phyloP scores from a whole-genome alignment of 2,329 filamentous ascomycete species.

The Elsinoe perseae region DNA sequence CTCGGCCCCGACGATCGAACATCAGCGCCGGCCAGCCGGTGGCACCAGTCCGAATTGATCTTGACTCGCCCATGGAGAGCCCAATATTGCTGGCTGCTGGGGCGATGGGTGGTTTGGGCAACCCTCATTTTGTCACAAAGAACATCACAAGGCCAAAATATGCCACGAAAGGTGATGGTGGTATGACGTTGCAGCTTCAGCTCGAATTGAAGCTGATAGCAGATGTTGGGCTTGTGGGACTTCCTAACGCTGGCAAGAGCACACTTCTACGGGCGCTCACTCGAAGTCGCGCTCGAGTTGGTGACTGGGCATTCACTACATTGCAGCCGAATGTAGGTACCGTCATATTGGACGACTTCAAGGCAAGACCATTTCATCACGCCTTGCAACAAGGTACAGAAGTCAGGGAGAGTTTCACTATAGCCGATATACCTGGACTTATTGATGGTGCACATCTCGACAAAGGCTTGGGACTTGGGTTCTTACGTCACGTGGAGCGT shows the following conservation, averaged over 20 bases:
- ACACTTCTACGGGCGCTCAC: constrained; percentile 81
- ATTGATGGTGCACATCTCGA: constrained; percentile 90
- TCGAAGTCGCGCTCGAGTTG: constrained; percentile 80
- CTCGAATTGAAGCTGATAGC: constrained; percentile 92
- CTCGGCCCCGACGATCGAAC: constrained; percentile 48
- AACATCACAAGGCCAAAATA: constrained; percentile 71
- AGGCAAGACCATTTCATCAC: constrained; percentile 58
- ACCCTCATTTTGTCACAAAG: constrained; percentile 81
- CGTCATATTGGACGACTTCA: constrained; percentile 81
- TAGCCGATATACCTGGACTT: constrained; percentile 91
- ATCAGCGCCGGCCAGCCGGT: constrained; percentile 61
- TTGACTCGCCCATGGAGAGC: constrained; percentile 63
- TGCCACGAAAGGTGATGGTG: constrained; percentile 76
- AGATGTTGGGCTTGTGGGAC: constrained; percentile 86
- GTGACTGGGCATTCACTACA: constrained; percentile 95
- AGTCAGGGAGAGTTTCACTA: constrained; percentile 71
- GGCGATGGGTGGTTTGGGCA: constrained; percentile 82
- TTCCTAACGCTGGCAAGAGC: constrained; percentile 94
- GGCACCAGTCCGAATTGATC: constrained; percentile 56
- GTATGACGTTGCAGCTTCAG: constrained; percentile 70
- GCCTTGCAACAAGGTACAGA: constrained; percentile 30
- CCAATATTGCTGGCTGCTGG: constrained; percentile 83
- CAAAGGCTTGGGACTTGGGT: constrained; percentile 81
- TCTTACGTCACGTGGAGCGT: constrained; percentile 88
- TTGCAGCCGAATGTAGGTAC: constrained; percentile 93